These are phyloP conservation scores for Teratosphaeria gauchensis DNA, from an alignment of 2,329 filamentous ascomycete genomes.

Conservation along the genomic window DNA sequence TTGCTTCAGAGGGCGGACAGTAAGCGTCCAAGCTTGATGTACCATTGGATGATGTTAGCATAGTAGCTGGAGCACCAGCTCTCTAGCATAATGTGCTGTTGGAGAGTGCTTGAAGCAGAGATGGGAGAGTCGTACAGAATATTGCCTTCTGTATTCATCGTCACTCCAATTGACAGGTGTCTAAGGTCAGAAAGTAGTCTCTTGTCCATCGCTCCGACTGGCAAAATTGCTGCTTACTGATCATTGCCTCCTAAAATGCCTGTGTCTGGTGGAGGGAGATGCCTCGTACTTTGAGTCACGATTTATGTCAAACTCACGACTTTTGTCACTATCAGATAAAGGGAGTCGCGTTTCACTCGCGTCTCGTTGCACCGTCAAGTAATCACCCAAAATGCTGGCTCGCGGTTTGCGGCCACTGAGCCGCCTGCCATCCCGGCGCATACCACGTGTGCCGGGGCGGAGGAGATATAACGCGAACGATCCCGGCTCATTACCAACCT, in stretches of 20 bases:
- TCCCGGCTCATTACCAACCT: constrained; percentile 17
- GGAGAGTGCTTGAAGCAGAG: neutral
- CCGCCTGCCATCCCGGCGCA: neutral
- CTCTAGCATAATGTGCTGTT: neutral
- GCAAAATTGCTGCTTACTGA: no score
- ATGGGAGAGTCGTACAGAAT: neutral
- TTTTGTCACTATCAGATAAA: neutral
- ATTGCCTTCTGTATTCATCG: neutral
- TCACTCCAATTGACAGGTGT: no score
- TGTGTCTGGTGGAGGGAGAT: no score
- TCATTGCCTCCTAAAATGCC: no score
- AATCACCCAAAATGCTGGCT: neutral
- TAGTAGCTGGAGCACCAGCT: neutral
- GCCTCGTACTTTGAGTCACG: no score
- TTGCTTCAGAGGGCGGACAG: neutral
- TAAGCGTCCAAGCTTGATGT: neutral
- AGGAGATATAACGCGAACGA: constrained; percentile 13
- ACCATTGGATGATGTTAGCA: neutral
- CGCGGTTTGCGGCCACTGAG: neutral
- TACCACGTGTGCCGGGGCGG: constrained; percentile 9
- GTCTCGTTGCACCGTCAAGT: neutral
- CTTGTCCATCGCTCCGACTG: no score
- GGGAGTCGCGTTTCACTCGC: neutral
- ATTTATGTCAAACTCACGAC: neutral
- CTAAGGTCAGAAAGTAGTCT: neutral